Base-by-base conservation (phyloP, 495 filamentous ascomycete species). In the Penicillium psychrofluorescens region DNA sequence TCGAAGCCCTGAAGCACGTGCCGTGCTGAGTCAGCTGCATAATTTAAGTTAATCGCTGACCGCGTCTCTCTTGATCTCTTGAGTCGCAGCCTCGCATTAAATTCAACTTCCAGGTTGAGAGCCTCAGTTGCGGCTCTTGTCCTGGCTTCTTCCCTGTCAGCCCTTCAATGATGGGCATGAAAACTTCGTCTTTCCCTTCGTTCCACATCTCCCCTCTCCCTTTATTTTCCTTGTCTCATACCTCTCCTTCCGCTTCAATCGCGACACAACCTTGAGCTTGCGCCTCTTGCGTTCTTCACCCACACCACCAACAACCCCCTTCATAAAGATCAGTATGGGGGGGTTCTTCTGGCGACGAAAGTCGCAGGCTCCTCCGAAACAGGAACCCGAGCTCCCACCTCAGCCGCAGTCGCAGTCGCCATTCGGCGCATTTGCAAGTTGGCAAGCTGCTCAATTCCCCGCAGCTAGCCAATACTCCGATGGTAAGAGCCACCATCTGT, bases 81-180 rank as follows among this genome's bases (percentile, higher is more conserved):
- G 22, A 2, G 6, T 22, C 22, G 22, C 22, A 22, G 22, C 22
- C 22, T 22, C 22, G 4, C 22, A 3, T 22, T 22, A 22, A 22
- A 22, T 22, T 6, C 22, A 22, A 4, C 4, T 6, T 22, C 22
- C 22, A 22, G 22, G 22, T 22, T 3, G 22, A 6, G 22, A 22
- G 22, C 22, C 22, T 22, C 22, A 3, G 22, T 34, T 34, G 7
- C 32, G 32, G n/a, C 32, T 34, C 32, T 34, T 34, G 32, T 12
- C 32, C n/a, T 34, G 32, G n/a, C 39, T 33, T 11, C 12, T 28
- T 33, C 16, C 29, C 8, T 41, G 27, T 30, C 11, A 30, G 29
- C 40, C 30, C 43, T 51, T 46, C 44, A 51, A 47, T 37, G 44
- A 51, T 51, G 49, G 49, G 40, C 22, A 27, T 40, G 39, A 29